These are phyloP conservation scores for Solanum pimpinellifolium DNA, from an alignment of 257 asterid species.

Conservation along the genomic window DNA sequence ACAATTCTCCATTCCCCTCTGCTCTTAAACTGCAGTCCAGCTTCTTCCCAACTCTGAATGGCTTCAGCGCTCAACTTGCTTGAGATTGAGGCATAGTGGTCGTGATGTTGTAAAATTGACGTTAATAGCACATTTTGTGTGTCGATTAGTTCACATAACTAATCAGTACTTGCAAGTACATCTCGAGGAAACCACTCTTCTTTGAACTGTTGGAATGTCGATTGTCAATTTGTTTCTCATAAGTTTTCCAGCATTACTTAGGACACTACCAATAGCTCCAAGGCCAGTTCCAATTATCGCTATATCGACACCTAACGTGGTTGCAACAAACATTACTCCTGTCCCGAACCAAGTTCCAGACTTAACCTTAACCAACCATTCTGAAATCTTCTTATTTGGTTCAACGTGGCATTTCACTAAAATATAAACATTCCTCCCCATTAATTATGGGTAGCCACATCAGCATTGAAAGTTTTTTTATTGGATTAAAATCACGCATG, in stretches of 20 bases:
- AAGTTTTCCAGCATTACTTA: constrained; percentile 75
- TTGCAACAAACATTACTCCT: constrained; percentile 53
- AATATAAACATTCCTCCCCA: neutral
- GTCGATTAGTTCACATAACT: neutral
- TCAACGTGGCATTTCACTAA: neutral
- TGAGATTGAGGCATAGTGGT: neutral
- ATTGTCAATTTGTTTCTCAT: constrained; percentile 65
- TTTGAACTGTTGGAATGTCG: constrained; percentile 34
- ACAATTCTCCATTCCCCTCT: neutral
- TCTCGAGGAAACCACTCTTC: constrained; percentile 40
- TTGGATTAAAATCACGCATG: neutral
- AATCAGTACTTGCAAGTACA: neutral
- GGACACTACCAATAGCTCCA: constrained; percentile 70
- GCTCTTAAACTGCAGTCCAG: neutral
- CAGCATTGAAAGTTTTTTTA: neutral
- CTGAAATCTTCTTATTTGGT: neutral
- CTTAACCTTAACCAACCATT: constrained; percentile 35
- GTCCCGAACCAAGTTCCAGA: constrained; percentile 53
- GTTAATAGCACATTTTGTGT: neutral
- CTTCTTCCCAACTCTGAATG: neutral
- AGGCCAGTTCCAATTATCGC: constrained; percentile 65
- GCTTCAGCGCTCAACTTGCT: neutral
- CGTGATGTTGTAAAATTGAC: neutral
- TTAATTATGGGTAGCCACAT: neutral
- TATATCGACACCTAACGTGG: constrained; percentile 59